Percentiles rank a stretch among this genome's conserved stretches.
Evolutionary conservation across 345 rosid genomes (phyloP).

Genomic region (Jatropha curcas): DNA sequence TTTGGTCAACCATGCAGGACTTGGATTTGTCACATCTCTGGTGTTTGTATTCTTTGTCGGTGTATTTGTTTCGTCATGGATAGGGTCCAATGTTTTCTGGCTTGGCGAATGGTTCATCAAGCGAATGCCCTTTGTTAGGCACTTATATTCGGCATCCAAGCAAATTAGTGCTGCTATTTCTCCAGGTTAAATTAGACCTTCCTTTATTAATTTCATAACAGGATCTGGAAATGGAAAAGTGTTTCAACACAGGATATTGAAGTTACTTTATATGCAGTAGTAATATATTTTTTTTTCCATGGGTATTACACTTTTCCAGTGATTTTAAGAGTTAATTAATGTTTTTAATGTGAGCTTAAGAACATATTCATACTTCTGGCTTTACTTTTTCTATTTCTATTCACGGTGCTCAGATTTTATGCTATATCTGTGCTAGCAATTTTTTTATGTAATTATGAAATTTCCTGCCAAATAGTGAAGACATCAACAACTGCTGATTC

Average conservation of each 20-base stretch:
- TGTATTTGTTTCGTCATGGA: conserved; percentile 66
- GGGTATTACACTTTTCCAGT: not conserved
- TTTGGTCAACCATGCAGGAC: conserved; percentile 44
- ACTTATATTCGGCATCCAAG: conserved; percentile 68
- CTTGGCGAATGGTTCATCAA: conserved; percentile 72
- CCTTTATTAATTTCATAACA: conserved; percentile 9
- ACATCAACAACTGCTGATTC: not conserved
- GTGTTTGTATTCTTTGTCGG: conserved; percentile 64
- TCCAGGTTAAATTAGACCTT: conserved; percentile 44
- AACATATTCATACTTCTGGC: not conserved
- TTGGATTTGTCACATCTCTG: conserved; percentile 69
- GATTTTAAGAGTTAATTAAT: not conserved
- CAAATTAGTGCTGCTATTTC: conserved; percentile 77
- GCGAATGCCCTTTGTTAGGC: conserved; percentile 68
- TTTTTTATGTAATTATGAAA: not conserved
- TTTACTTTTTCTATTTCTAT: not conserved
- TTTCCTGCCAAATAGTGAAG: not conserved
- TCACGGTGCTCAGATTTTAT: not conserved
- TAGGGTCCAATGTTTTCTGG: conserved; percentile 64
- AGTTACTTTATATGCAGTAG: not conserved
- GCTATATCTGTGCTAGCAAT: not conserved
- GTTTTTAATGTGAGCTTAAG: not conserved
- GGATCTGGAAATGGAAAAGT: conserved; percentile 14
- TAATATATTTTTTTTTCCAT: not conserved
- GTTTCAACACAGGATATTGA: not conserved